Conservation (phyloP, 2,329 filamentous ascomycete species). For the Periconia digitata region DNA sequence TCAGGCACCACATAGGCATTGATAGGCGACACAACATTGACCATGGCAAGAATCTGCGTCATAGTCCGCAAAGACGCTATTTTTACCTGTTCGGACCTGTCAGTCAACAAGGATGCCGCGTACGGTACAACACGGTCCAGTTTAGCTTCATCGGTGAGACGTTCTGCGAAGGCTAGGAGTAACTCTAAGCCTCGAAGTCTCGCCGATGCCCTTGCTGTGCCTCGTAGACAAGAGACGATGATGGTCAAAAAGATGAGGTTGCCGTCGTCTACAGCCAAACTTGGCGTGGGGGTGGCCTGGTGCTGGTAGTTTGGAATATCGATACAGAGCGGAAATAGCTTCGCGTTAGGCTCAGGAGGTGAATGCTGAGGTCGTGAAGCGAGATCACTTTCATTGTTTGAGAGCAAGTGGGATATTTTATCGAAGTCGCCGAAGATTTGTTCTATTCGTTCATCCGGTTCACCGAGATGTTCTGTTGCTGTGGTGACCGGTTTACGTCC, state of each 20-base stretch:
- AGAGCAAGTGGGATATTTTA: slow-evolving; percentile 94
- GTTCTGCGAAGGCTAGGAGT: slow-evolving; percentile 85
- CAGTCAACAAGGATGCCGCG: slow-evolving; percentile 77
- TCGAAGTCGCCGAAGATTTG: slow-evolving; percentile 93
- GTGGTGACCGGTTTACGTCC: slow-evolving; percentile 72
- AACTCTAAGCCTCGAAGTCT: slow-evolving; percentile 88
- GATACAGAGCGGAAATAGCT: slow-evolving; percentile 77
- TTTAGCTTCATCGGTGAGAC: slow-evolving; percentile 92
- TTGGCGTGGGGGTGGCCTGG: slow-evolving; percentile 61
- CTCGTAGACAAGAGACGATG: slow-evolving; percentile 84
- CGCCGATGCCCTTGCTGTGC: slow-evolving; percentile 84
- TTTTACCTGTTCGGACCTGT: slow-evolving; percentile 80
- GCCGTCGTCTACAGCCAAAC: slow-evolving; percentile 76
- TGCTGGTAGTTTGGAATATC: slow-evolving; percentile 86
- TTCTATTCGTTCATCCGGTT: slow-evolving; percentile 92
- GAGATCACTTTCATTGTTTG: slow-evolving; percentile 62
- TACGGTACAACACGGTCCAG: slow-evolving; percentile 92
- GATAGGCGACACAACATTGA: slow-evolving; percentile 79
- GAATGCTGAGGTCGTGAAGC: slow-evolving; percentile 33
- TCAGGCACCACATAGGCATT: slow-evolving; percentile 69
- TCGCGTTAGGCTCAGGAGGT: slow-evolving; percentile 48
- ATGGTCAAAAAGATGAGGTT: slow-evolving; percentile 90
- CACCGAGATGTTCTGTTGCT: slow-evolving; percentile 71
- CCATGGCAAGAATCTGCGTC: slow-evolving; percentile 79
- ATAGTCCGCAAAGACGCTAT: slow-evolving; percentile 83